These are phyloP conservation scores for Jatropha multifida DNA, from an alignment of 441 rosid genomes.

Conservation along the genomic window DNA sequence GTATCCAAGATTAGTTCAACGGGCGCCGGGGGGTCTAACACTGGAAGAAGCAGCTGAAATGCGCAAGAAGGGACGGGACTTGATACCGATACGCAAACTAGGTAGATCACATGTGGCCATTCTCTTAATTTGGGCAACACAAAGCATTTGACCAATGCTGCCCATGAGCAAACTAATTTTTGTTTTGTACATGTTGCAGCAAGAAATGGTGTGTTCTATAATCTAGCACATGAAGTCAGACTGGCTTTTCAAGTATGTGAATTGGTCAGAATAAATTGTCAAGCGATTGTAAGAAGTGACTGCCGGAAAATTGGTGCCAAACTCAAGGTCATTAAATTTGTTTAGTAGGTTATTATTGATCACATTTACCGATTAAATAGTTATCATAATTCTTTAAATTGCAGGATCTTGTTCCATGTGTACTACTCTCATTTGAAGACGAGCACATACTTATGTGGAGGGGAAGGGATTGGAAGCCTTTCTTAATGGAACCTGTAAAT, in stretches of 20 bases:
- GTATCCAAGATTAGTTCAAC: constrained; percentile 74
- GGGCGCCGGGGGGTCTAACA: constrained; percentile 69
- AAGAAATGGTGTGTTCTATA: constrained; percentile 76
- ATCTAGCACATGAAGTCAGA: constrained; percentile 62
- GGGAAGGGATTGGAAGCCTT: constrained; percentile 74
- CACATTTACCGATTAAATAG: background rate
- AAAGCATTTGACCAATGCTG: background rate
- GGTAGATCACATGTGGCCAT: constrained; percentile 39
- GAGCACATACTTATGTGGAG: constrained; percentile 89
- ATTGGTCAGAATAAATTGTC: constrained; percentile 78
- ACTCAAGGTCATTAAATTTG: constrained; percentile 63
- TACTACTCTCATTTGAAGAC: constrained; percentile 70
- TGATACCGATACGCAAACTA: constrained; percentile 77
- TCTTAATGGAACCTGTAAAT: constrained; percentile 35
- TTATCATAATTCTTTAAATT: constrained; percentile 12
- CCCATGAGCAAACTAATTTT: constrained; percentile 12
- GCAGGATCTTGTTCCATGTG: constrained; percentile 91
- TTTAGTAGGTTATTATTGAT: constrained; percentile 5
- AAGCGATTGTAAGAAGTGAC: constrained; percentile 76
- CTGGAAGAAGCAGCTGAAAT: constrained; percentile 61
- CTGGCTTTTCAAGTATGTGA: constrained; percentile 97
- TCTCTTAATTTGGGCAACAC: background rate
- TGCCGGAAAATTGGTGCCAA: constrained; percentile 83
- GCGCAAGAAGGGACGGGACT: constrained; percentile 74
- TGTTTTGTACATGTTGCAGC: constrained; percentile 42